Base-by-base conservation (phyloP, 106 monocot genomes). In the Allium cepa region DNA sequence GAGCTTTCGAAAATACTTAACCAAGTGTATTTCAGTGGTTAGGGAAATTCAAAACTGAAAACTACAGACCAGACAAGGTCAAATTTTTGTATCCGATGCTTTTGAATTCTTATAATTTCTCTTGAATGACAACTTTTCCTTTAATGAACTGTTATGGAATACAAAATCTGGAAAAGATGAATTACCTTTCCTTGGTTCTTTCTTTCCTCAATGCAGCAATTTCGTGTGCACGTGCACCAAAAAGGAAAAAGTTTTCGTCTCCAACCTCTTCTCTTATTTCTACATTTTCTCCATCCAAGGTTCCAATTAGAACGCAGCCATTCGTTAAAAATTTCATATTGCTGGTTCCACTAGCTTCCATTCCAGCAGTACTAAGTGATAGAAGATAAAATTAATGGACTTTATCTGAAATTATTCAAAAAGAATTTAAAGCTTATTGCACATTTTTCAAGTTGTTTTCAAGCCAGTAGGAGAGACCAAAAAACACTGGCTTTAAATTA, bases 291-390 rank as follows among this genome's bases (percentile, higher is more conserved):
- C 99, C 99, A 72, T 99, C 99, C 56, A 99, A 74, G 49, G 99
- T 99, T 77, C 99, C 99, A 77, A 99, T 99, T n/a, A 90, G 75
- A 73, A 99, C 57, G 67, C 99, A 99, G 16, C 99, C 99, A 79
- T 99, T 99, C 99, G 93, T 99, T 3, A 89, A 56, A 78, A 99
- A 99, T 78, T 99, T 99, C 99, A 99, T 99, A 63, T 99, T 99
- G 76, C 99, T 99, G 17, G 99, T 99, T 65, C 99, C 93, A 72
- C 99, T 97, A 46, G 97, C 97, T 67, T 97, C 97, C 97, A 97
- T 97, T 46, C 97, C 97, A 75, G 99, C 99, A 69, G 99, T 99
- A 73, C 97, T 97, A 75, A 8, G 47, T 53, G 52, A 53, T 1
- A 53, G 52, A 53, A 53, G 52, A 13, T 1, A 9, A 53, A 10